phyloP scores from a whole-genome alignment of 768 basidiomycete species.

The Chalciporus sphaerocephalus region DNA sequence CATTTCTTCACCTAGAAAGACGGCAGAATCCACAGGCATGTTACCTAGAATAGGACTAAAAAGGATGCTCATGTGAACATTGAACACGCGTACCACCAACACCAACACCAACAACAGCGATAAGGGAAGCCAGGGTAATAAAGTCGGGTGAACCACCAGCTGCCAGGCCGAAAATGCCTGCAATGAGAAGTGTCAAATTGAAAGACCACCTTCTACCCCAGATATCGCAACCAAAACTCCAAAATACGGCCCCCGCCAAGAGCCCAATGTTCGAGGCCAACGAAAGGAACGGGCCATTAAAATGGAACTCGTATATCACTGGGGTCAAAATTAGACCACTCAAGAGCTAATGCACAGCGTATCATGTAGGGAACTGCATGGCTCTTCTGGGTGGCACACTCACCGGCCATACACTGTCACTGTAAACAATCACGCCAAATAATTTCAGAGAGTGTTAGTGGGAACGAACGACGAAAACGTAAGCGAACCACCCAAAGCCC shows the following conservation, averaged over 20 bases:
- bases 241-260: constrained; percentile 46
- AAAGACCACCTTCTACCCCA: constrained; percentile 52
- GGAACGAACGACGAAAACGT: constrained; percentile 8
- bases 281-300: constrained; percentile 44
- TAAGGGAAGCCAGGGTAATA: constrained; percentile 43
- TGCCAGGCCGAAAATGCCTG: constrained; percentile 49
- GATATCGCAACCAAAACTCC: constrained; percentile 47
- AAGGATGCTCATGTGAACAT: background rate
- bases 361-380: background rate
- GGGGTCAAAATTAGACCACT: constrained; percentile 46
- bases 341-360: constrained; percentile 27
- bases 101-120: constrained; percentile 44
- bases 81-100: constrained; percentile 38
- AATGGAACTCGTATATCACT: constrained; percentile 46
- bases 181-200: constrained; percentile 52
- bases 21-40: constrained; percentile 50
- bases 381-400: constrained; percentile 7
- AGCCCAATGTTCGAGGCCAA: constrained; percentile 52
- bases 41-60: constrained; percentile 35
- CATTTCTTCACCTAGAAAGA: constrained; percentile 45
- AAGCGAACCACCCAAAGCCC: constrained; percentile 43
- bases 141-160: constrained; percentile 47
- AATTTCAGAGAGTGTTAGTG: background rate
- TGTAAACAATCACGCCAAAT: constrained; percentile 1
- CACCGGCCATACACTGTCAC: constrained; percentile 39